These are phyloP conservation scores for Xylaria scruposa DNA, from an alignment of 495 filamentous ascomycete species.

Conservation along the genomic window DNA sequence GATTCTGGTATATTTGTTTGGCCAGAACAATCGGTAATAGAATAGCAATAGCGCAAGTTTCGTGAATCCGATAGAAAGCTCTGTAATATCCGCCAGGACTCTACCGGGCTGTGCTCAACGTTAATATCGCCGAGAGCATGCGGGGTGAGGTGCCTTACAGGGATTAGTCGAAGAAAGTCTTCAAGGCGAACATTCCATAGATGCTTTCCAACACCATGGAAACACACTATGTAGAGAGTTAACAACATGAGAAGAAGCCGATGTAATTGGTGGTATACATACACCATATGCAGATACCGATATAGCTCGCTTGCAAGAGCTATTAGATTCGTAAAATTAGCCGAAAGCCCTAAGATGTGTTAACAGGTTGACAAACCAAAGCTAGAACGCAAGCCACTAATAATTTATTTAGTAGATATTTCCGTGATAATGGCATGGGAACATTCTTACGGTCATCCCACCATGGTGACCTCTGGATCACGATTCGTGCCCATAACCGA, in stretches of 20 bases:
- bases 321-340: background rate
- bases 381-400: background rate
- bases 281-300: background rate
- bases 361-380: background rate
- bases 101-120: too few relatives aligned
- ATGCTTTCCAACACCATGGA: background rate
- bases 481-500: background rate
- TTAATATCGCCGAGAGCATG: too few relatives aligned
- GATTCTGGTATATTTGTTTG: too few relatives aligned
- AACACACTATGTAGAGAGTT: background rate
- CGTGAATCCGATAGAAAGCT: too few relatives aligned
- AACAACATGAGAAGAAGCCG: background rate
- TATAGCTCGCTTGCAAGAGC: background rate
- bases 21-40: too few relatives aligned
- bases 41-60: too few relatives aligned
- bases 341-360: background rate
- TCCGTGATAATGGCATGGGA: background rate
- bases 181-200: background rate
- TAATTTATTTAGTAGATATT: background rate
- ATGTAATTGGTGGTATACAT: background rate
- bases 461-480: background rate
- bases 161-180: background rate
- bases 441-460: background rate
- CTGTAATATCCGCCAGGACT: too few relatives aligned
- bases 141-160: too few relatives aligned